Conservation (phyloP, 176 grass and related monocot genomes). For the Aegilops umbellulata region DNA sequence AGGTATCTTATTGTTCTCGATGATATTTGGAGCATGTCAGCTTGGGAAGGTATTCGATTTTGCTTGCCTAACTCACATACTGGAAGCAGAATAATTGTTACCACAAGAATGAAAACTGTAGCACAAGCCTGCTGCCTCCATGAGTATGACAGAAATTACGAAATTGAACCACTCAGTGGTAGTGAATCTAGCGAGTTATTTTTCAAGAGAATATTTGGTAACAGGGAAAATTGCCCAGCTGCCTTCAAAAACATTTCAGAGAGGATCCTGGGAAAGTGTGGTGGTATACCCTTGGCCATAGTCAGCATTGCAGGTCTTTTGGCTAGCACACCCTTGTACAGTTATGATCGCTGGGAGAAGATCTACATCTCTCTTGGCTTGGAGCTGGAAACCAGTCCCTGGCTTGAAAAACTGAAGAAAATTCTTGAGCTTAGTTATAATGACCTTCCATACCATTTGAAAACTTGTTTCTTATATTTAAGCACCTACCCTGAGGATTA, state of each 20-base stretch:
- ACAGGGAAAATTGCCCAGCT: constrained; percentile 2
- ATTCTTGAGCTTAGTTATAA: constrained; percentile 51
- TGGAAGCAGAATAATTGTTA: constrained; percentile 38
- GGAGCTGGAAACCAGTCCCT: constrained; percentile 32
- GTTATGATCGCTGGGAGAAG: constrained; percentile 31
- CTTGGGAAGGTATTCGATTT: constrained; percentile 35
- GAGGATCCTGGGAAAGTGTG: constrained; percentile 33
- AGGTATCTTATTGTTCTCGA: constrained; percentile 50
- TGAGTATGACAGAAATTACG: constrained; percentile 33
- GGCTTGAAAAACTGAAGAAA: constrained; percentile 39
- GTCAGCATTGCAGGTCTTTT: constrained; percentile 42
- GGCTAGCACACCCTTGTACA: neutral
- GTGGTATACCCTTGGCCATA: constrained; percentile 29
- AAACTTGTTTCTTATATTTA: constrained; percentile 47
- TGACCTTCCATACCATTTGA: constrained; percentile 43
- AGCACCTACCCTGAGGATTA: constrained; percentile 33
- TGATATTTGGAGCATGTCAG: constrained; percentile 36
- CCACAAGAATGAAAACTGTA: constrained; percentile 39
- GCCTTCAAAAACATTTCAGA: constrained; percentile 1
- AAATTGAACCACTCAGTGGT: constrained; percentile 34
- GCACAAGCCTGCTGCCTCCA: constrained; percentile 29
- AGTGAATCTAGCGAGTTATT: constrained; percentile 29
- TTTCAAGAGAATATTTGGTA: constrained; percentile 30
- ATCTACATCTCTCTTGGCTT: constrained; percentile 25
- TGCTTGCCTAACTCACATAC: constrained; percentile 34